Conservation (phyloP, 1,284 basidiomycete species). For the Tausonia pullulans region DNA sequence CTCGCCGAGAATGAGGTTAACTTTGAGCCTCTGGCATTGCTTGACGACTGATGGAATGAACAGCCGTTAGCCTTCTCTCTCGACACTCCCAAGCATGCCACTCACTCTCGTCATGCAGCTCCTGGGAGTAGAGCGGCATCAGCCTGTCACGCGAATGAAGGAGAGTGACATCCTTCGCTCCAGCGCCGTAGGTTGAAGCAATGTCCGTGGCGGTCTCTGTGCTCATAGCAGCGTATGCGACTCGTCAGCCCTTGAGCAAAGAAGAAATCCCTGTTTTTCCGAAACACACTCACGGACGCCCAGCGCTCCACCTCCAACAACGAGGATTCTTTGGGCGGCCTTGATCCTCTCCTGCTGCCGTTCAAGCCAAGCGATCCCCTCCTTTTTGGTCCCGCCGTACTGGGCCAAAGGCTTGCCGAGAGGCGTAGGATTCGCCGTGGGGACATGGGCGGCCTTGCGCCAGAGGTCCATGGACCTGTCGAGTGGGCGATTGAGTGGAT, state of each 20-base stretch:
- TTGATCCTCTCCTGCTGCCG: constrained; percentile 26
- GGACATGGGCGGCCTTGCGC: constrained; percentile 4
- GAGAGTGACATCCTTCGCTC: constrained; percentile 35
- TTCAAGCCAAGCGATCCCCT: constrained; percentile 24
- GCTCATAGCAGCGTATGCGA: background rate
- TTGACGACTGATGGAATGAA: constrained; percentile 23
- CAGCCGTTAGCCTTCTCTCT: no score
- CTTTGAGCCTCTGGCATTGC: constrained; percentile 30
- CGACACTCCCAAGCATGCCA: background rate
- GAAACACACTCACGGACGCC: constrained; percentile 35
- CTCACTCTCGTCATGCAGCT: constrained; percentile 33
- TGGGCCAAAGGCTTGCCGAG: background rate
- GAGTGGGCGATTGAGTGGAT: constrained; percentile 23
- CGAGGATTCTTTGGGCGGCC: constrained; percentile 32
- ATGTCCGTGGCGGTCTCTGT: constrained; percentile 40
- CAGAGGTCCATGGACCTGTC: constrained; percentile 22
- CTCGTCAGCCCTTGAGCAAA: background rate
- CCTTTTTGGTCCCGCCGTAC: constrained; percentile 26
- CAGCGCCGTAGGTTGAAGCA: constrained; percentile 32
- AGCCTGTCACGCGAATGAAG: constrained; percentile 38
- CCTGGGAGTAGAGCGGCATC: constrained; percentile 36
- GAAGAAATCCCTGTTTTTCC: background rate
- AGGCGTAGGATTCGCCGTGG: constrained; percentile 7
- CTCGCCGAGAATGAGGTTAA: constrained; percentile 36
- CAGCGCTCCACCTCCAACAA: constrained; percentile 40